These are phyloP conservation scores for Brassica nigra DNA, from an alignment of 345 rosid genomes.

Conservation along the genomic window DNA sequence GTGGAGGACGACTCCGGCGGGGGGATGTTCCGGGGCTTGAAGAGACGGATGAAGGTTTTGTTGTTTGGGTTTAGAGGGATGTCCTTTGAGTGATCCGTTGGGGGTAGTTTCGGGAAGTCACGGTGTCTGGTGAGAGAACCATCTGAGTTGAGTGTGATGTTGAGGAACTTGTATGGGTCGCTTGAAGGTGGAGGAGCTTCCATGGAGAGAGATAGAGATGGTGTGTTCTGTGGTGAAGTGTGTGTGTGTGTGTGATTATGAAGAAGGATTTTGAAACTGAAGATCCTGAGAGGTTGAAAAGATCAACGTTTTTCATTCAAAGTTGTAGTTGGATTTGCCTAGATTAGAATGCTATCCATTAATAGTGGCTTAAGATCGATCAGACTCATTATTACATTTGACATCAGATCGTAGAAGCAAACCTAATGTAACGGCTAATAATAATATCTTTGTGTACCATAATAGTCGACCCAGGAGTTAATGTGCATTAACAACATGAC, in stretches of 20 bases:
- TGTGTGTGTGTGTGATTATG: slow-evolving; percentile 21
- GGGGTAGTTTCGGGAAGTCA: slow-evolving; percentile 46
- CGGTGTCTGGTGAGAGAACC: slow-evolving; percentile 63
- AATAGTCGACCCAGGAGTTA: slow-evolving; percentile 2
- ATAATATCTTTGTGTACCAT: not conserved
- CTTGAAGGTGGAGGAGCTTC: slow-evolving; percentile 38
- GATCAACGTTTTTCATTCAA: slow-evolving; percentile 22
- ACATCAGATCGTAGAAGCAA: not conserved
- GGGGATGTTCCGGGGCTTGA: slow-evolving; percentile 49
- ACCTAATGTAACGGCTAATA: slow-evolving; percentile 30
- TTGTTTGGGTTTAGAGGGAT: slow-evolving; percentile 53
- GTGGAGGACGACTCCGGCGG: slow-evolving; percentile 19
- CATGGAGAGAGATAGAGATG: slow-evolving; percentile 22
- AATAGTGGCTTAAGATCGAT: slow-evolving; percentile 19
- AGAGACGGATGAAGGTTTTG: slow-evolving; percentile 62
- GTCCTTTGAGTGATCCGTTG: slow-evolving; percentile 50
- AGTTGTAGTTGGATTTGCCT: slow-evolving; percentile 26
- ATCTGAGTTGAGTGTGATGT: slow-evolving; percentile 51
- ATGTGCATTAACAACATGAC: slow-evolving; percentile 7
- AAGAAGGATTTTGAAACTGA: not conserved
- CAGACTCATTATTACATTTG: not conserved
- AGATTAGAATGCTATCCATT: slow-evolving; percentile 22
- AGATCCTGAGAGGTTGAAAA: slow-evolving; percentile 16
- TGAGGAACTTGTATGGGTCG: slow-evolving; percentile 61
- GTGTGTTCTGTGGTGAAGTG: not conserved